phyloP scores from a whole-genome alignment of 257 asterid genomes.

The Lithospermum erythrorhizon region DNA sequence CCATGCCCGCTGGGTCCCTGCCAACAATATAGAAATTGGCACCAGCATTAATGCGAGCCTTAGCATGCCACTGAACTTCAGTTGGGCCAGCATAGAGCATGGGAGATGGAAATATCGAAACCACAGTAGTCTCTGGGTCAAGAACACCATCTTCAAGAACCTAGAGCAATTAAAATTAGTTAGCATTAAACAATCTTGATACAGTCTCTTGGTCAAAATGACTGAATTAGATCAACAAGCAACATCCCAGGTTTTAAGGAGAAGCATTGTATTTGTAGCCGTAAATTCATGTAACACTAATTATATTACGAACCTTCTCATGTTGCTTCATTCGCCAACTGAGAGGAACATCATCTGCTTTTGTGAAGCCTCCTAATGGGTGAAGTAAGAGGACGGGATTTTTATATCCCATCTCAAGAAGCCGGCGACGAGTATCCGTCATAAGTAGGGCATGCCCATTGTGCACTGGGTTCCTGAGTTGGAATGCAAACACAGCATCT shows the following conservation, averaged over 20 bases:
- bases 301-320: constrained; percentile 56
- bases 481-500: constrained; percentile 93
- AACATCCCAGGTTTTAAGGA: too few species aligned
- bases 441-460: constrained; percentile 84
- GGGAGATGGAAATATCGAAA: constrained; percentile 91
- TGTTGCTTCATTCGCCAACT: constrained; percentile 93
- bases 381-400: constrained; percentile 79
- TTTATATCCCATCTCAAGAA: constrained; percentile 83
- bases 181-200: constrained; percentile 9
- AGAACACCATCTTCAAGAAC: constrained; percentile 89
- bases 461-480: constrained; percentile 91
- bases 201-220: too few species aligned
- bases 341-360: constrained; percentile 91
- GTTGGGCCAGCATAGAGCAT: constrained; percentile 99
- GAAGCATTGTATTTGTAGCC: too few species aligned
- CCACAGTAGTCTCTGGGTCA: constrained; percentile 88
- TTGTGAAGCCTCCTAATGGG: constrained; percentile 89
- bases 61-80: constrained; percentile 97
- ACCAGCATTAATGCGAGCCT: constrained; percentile 94
- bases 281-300: not conserved
- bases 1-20: constrained; percentile 94
- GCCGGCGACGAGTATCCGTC: constrained; percentile 88
- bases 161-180: constrained; percentile 16
- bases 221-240: too few species aligned
- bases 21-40: constrained; percentile 91